Base-by-base conservation (phyloP, 2,329 filamentous ascomycete genomes). In the Neofusicoccum sp. region DNA sequence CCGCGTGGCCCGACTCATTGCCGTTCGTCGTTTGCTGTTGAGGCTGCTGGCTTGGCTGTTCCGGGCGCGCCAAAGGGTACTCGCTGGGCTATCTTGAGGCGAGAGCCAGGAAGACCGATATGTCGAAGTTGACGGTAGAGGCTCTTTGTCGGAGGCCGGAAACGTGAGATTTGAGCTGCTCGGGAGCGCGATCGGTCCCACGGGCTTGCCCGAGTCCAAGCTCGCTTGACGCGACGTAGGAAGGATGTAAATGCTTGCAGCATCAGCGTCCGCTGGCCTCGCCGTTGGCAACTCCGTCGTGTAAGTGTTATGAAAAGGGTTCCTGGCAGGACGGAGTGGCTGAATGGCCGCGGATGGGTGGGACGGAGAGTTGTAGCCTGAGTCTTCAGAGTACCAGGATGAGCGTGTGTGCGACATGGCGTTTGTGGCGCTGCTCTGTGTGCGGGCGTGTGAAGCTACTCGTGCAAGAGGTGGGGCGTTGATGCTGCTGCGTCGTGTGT, bases 1-100 rank as follows among this genome's bases (percentile, higher is more conserved):
- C 34, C 71, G 69, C n/a, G 65, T 68, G 12, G 53, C 47, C 6
- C 70, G 67, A 7, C 63, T 64, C 14, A 14, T 43, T 6, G 62
- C 26, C 1, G 57, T 60, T 8, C 57, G n/a, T 6, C 45, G 44
- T 28, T 14, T 60, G 44, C 44, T 36, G 8, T 40, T 31, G 8
- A 16, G 12, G 9, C 58, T 51, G 31, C 58, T 61, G 14, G 34
- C 16, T n/a, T 34, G 44, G 11, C 44, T 51, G 14, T 16, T 58
- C 20, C n/a, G 11, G 43, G 33, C 43, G 43, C 16, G 33, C 8
- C 6, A 33, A 28, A 11, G 7, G 2, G 6, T 43, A 24, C 20
- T 56, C 24, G 36, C 36, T 6, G 51, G 51, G 6, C 49, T 54
- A 8, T 31, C 49, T 8, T 40, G 36, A 2, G 36, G 49, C 4